Evolutionary conservation across 202 grass and related monocot species (phyloP).

Genomic region (Musa balbisiana): DNA sequence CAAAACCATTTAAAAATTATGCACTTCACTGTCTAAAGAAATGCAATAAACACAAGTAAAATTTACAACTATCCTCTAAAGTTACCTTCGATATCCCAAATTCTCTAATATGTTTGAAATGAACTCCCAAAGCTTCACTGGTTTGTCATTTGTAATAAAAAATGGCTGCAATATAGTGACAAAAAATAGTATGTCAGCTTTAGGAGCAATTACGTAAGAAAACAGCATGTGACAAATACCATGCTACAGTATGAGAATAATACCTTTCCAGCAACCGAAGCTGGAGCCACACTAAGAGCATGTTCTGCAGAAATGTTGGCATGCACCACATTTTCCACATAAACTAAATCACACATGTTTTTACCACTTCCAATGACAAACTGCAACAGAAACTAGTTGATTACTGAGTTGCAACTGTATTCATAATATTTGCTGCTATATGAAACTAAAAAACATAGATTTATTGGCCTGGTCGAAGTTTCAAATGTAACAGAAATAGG

Average conservation of each 20-base stretch:
- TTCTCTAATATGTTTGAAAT: conserved; percentile 69
- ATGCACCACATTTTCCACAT: conserved; percentile 82
- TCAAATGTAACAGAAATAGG: neutral
- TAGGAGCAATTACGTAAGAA: conserved; percentile 5
- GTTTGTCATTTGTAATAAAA: conserved; percentile 82
- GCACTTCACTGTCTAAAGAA: neutral
- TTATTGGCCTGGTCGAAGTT: neutral
- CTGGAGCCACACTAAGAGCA: conserved; percentile 53
- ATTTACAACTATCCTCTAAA: neutral
- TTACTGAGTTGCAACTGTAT: neutral
- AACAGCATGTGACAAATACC: conserved; percentile 20
- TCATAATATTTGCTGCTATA: neutral
- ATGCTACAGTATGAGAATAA: conserved; percentile 10
- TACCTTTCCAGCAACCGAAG: conserved; percentile 84
- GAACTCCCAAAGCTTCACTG: conserved; percentile 77
- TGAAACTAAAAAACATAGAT: too few species aligned
- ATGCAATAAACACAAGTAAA: neutral
- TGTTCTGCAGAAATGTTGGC: conserved; percentile 71
- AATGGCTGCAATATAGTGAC: conserved; percentile 40
- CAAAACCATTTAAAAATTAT: neutral
- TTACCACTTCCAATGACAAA: conserved; percentile 74
- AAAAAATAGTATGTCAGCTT: neutral
- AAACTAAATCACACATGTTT: conserved; percentile 84
- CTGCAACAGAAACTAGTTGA: conserved; percentile 41
- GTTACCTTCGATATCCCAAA: conserved; percentile 70